Base-by-base conservation (phyloP, 2,329 filamentous ascomycete genomes). In the Phaeosphaeria sp. region DNA sequence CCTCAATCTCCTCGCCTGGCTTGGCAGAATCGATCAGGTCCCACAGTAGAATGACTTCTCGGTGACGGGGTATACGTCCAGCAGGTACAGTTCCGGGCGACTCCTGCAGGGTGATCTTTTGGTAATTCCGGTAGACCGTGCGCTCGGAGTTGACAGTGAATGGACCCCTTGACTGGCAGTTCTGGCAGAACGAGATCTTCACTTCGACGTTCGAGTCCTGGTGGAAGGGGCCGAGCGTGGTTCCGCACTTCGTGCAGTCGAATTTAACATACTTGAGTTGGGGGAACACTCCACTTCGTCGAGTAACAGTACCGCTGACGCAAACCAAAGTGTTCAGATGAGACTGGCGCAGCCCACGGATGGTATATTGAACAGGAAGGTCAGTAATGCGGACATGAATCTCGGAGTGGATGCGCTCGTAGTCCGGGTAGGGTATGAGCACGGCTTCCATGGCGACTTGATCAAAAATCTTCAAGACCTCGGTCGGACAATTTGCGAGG, bases 261-360 rank as follows among this genome's bases (percentile, higher is more conserved):
- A 99, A 98, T 80, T 97, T 97, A 80, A 99, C 92, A 77, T 98
- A 97, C 78, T 98, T 98, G 60, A 99, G 83, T 80, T 99, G 95
- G 2, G 95, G 95, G 77, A 99, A 99, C 48, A 99, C 96, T 55
- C 95, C 95, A 23, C 90, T 96, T 66, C 95, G 88, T 63, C 95
- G 89, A 33, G 95, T 99, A 25, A 99, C 95, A 4, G 99, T 95
- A 66, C 95, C 95, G 68, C 90, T 93, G 54, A 99, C 95, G 52
- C 94, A 89, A 41, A 99, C 91, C 44, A 99, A 84, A 71, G 93
- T 97, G 83, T 99, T 99, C 58, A 99, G 85, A 73, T 99, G 96
- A 3, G 90, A 92, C 79, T 99, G 95, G 59, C 95, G 92, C 46
- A 99, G 85, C 77, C 99, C 93, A 50, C 95, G 92, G 49, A 99